A percentile compares a stretch with the other conserved stretches of the same genome.
Evolutionary conservation across 768 basidiomycete species (phyloP).

Genomic region (Favolaschia claudopus): DNA sequence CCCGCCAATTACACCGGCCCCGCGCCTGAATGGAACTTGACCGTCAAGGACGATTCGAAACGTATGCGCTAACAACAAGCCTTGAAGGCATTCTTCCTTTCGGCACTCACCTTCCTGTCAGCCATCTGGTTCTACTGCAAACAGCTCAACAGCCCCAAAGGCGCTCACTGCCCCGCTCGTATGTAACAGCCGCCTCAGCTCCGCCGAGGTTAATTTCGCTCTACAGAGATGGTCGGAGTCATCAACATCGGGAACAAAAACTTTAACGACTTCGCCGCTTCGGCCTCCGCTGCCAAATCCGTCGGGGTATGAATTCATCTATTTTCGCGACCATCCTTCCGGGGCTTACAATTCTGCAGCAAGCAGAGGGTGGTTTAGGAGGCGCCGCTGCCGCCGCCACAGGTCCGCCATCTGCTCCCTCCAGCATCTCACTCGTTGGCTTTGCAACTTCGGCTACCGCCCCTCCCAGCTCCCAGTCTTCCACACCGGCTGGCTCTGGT

Average conservation of each 20-base stretch:
- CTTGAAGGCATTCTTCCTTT: neutral
- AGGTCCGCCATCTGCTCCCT: neutral
- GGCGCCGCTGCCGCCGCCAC: conserved; percentile 6
- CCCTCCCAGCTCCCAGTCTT: too few species aligned
- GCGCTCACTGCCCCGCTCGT: conserved; percentile 6
- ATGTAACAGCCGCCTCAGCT: neutral
- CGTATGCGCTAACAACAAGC: neutral
- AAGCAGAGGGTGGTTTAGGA: neutral
- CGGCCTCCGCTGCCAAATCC: neutral
- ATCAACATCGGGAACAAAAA: conserved; percentile 1
- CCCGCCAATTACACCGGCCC: neutral
- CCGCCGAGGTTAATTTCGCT: too few species aligned
- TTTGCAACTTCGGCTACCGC: too few species aligned
- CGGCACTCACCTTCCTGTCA: neutral
- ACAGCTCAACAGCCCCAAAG: neutral
- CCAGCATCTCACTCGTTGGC: too few species aligned
- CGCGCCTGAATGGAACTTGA: neutral
- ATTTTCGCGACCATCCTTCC: neutral
- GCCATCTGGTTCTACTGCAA: conserved; percentile 22
- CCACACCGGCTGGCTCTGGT: too few species aligned
- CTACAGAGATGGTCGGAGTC: conserved; percentile 6
- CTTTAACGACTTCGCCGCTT: neutral
- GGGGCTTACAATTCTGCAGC: neutral
- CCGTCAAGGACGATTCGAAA: neutral
- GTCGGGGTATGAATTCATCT: conserved; percentile 2